Percentiles rank a stretch among this genome's conserved stretches.
These are phyloP conservation scores for Thermomyces lanuginosus DNA, from an alignment of 2,329 filamentous ascomycete species.

Conservation along the genomic window DNA sequence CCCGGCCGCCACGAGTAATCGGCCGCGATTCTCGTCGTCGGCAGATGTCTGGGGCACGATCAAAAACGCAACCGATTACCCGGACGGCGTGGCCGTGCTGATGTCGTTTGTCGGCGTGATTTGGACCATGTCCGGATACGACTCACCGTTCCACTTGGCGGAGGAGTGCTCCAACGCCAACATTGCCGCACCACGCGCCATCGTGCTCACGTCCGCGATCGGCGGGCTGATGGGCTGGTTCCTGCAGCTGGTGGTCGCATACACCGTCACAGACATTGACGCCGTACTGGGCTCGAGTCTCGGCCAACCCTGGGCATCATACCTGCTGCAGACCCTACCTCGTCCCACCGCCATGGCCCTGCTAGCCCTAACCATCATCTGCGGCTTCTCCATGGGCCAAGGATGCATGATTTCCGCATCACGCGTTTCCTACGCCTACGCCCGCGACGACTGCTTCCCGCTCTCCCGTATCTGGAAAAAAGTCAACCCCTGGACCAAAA, in stretches of 20 bases:
- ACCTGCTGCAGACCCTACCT: constrained; percentile 49
- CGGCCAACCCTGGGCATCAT: constrained; percentile 55
- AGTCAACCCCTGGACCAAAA: constrained; percentile 45
- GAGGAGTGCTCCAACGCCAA: constrained; percentile 62
- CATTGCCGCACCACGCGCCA: constrained; percentile 53
- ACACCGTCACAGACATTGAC: constrained; percentile 50
- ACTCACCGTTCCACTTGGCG: constrained; percentile 54
- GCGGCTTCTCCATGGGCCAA: constrained; percentile 56
- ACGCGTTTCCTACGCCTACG: constrained; percentile 56
- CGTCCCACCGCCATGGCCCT: constrained; percentile 45
- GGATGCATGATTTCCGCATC: constrained; percentile 54
- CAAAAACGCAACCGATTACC: constrained; percentile 50
- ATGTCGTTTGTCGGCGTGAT: constrained; percentile 58
- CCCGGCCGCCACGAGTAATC: constrained; percentile 41
- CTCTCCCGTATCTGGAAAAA: constrained; percentile 40
- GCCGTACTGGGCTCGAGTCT: constrained; percentile 43
- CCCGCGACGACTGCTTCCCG: constrained; percentile 55
- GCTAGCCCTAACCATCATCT: constrained; percentile 49
- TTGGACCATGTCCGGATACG: constrained; percentile 54
- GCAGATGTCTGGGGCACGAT: constrained; percentile 49
- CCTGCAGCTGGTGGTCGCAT: constrained; percentile 56
- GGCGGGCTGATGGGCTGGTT: constrained; percentile 57
- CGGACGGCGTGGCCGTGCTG: constrained; percentile 49
- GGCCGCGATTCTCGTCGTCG: constrained; percentile 42
- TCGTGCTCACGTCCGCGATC: constrained; percentile 50